A percentile compares a stretch with the other conserved stretches of the same genome.
phyloP scores from a whole-genome alignment of 192 early-diverging fungal genomes.

The Powellomyces hirtus region DNA sequence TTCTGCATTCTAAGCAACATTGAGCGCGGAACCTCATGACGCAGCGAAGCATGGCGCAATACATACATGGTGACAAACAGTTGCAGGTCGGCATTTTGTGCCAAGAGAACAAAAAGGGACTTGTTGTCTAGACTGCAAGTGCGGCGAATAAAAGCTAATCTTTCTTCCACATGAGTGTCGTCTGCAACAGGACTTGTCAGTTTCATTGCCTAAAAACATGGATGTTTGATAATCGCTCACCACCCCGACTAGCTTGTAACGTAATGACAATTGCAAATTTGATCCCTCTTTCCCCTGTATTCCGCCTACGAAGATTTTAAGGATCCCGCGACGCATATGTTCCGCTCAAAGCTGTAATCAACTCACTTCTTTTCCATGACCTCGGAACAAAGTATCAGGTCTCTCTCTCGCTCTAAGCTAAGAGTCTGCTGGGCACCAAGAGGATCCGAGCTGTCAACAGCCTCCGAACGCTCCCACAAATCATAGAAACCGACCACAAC shows the following conservation, averaged over 20 bases:
- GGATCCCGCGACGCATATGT: too few relatives aligned
- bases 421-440: conserved; percentile 43
- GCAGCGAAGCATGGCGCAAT: background rate
- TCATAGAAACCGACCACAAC: conserved; percentile 71
- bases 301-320: conserved; percentile 45
- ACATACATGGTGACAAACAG: conserved; percentile 66
- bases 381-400: conserved; percentile 56
- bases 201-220: too few relatives aligned
- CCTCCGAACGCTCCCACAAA: conserved; percentile 43
- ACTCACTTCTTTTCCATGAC: conserved; percentile 67
- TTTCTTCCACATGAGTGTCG: conserved; percentile 66
- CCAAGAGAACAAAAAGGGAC: conserved; percentile 66
- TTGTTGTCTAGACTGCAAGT: conserved; percentile 69
- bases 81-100: conserved; percentile 43
- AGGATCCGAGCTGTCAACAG: conserved; percentile 28
- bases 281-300: conserved; percentile 59
- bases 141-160: conserved; percentile 64
- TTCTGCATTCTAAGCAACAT: conserved; percentile 54
- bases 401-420: conserved; percentile 62
- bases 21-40: background rate
- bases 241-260: conserved; percentile 50
- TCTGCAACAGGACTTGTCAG: conserved; percentile 50
- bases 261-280: conserved; percentile 75
- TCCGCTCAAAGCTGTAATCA: too few relatives aligned
- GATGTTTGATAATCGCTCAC: conserved; percentile 37